A percentile compares a stretch with the other conserved stretches of the same genome.
Conservation (phyloP, 148 eudicot species). For the Bassia scoparia region DNA sequence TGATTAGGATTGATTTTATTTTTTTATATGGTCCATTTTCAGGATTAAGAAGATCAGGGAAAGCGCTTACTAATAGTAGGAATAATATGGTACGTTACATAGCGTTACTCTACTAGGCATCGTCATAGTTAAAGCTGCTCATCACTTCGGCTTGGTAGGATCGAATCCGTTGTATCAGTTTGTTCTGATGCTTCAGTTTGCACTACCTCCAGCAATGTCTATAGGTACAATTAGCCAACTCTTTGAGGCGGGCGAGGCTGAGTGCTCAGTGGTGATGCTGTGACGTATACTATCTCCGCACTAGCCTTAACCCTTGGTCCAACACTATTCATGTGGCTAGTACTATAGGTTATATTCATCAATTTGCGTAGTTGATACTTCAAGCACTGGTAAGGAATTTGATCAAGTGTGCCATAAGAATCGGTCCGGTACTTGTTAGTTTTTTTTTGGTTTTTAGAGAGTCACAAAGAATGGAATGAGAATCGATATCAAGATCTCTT, state of each 20-base stretch:
- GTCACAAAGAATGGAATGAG: no score
- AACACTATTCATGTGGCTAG: constrained; percentile 31
- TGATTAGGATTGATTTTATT: no score
- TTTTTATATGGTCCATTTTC: constrained; percentile 20
- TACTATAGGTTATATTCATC: no score
- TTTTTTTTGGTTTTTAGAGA: no score
- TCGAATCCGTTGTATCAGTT: constrained; percentile 43
- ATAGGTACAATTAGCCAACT: constrained; percentile 46
- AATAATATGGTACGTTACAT: constrained; percentile 44
- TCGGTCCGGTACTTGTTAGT: no score
- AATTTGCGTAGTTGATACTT: no score
- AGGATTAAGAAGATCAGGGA: constrained; percentile 34
- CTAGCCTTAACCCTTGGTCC: constrained; percentile 35
- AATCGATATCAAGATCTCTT: no score
- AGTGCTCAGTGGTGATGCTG: constrained; percentile 34
- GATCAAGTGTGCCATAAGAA: no score
- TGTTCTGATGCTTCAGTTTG: constrained; percentile 56
- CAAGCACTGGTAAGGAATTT: no score
- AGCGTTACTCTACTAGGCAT: constrained; percentile 43
- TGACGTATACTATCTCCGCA: constrained; percentile 33
- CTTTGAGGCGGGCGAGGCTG: constrained; percentile 29
- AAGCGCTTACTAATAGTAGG: constrained; percentile 32
- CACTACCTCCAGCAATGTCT: constrained; percentile 59
- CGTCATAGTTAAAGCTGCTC: constrained; percentile 41
- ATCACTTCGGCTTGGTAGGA: constrained; percentile 41